Evolutionary conservation across 345 rosid species (phyloP).

Genomic region (Murraya paniculata): DNA sequence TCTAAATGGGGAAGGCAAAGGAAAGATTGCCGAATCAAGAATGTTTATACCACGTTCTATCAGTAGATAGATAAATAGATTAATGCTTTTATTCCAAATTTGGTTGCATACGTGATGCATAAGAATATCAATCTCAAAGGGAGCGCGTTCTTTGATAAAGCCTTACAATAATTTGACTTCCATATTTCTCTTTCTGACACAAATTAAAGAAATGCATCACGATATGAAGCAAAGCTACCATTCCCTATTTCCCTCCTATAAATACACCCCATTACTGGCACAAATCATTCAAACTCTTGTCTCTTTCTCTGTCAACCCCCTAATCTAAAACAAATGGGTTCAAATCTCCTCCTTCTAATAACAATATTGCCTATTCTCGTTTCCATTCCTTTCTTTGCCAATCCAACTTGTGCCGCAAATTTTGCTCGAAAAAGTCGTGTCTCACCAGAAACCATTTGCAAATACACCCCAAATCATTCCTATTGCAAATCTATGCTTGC

Average conservation of each 20-base stretch:
- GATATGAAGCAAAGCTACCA: too few relatives aligned
- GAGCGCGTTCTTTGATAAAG: conserved; percentile 25
- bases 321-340: conserved; percentile 15
- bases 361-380: conserved; percentile 6
- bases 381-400: conserved; percentile 28
- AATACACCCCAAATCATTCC: conserved; percentile 58
- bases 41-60: too few relatives aligned
- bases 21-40: too few relatives aligned
- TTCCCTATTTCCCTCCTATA: too few relatives aligned
- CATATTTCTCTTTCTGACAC: background rate
- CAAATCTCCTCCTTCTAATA: conserved; percentile 11
- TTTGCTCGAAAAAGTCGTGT: conserved; percentile 19
- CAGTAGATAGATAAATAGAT: too few relatives aligned
- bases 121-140: background rate
- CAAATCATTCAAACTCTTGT: conserved; percentile 1
- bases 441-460: conserved; percentile 42
- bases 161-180: conserved; percentile 20
- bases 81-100: background rate
- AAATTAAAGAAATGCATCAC: too few relatives aligned
- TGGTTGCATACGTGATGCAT: background rate
- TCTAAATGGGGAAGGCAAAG: too few relatives aligned
- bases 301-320: too few relatives aligned
- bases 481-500: conserved; percentile 60
- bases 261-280: background rate
- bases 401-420: conserved; percentile 22